Percentiles rank a stretch among this genome's conserved stretches.
phyloP scores from a whole-genome alignment of 768 basidiomycete genomes.

The Pisolithus orientalis region DNA sequence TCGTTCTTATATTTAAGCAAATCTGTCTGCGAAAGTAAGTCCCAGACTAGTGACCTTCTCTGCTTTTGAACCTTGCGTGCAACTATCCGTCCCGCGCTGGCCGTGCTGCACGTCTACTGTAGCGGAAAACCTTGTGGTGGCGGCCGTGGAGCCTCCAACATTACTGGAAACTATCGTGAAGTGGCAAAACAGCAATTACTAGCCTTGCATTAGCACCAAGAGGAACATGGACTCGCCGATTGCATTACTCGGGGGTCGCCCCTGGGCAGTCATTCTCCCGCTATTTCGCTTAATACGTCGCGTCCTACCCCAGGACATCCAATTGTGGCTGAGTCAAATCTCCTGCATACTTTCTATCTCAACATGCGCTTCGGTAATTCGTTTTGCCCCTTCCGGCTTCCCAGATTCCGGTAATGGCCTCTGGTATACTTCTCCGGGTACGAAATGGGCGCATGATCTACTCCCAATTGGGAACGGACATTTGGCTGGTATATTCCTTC shows the following conservation, averaged over 20 bases:
- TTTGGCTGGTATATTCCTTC: constrained; percentile 43
- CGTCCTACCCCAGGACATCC: constrained; percentile 13
- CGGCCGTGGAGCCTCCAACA: no score
- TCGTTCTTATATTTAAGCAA: background rate
- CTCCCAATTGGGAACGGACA: constrained; percentile 74
- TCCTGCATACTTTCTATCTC: constrained; percentile 15
- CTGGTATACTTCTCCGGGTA: constrained; percentile 56
- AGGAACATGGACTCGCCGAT: constrained; percentile 17
- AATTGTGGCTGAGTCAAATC: constrained; percentile 13
- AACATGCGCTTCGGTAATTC: constrained; percentile 12
- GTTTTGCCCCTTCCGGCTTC: constrained; percentile 40
- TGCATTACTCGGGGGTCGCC: constrained; percentile 10
- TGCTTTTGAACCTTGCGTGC: background rate
- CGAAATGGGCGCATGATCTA: constrained; percentile 51
- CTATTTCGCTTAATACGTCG: constrained; percentile 8
- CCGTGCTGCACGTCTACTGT: background rate
- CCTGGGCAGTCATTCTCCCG: constrained; percentile 12
- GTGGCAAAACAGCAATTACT: background rate
- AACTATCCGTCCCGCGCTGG: background rate
- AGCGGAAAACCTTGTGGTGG: no score
- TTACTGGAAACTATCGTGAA: no score
- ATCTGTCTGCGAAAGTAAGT: background rate
- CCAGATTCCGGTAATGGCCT: constrained; percentile 69
- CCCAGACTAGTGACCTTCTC: background rate
- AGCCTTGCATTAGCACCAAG: background rate